phyloP scores from a whole-genome alignment of 805 yeast genomes.

The Metschnikowia picachoensis region DNA sequence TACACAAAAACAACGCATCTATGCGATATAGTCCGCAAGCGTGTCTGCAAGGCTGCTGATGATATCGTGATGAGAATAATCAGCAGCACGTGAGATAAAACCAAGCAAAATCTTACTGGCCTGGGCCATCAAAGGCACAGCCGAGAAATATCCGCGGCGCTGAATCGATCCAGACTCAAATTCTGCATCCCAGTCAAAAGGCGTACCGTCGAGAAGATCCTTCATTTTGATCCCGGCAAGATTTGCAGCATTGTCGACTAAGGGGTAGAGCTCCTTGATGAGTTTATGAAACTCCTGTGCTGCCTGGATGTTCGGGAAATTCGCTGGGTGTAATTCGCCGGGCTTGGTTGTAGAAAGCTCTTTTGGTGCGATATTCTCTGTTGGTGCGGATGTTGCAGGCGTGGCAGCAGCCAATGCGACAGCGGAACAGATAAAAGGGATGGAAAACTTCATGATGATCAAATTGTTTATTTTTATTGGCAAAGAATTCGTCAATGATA shows the following conservation, averaged over 20 bases:
- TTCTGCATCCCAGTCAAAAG: slow-evolving; percentile 5
- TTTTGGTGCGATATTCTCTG: neutral
- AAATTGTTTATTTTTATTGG: too few species aligned
- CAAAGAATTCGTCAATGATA: too few species aligned
- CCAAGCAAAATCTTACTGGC: neutral
- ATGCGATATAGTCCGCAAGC: slow-evolving; percentile 2
- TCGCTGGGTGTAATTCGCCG: slow-evolving; percentile 2
- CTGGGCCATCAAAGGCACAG: slow-evolving; percentile 1
- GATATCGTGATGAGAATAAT: neutral
- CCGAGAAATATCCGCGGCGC: neutral
- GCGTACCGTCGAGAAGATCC: slow-evolving; percentile 5
- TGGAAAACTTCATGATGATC: neutral
- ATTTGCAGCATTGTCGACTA: neutral
- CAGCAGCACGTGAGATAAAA: slow-evolving; percentile 1
- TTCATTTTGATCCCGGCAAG: slow-evolving; percentile 4
- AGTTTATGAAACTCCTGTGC: slow-evolving; percentile 5
- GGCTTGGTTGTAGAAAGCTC: neutral
- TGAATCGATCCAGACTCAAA: neutral
- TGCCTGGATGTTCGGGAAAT: slow-evolving; percentile 4
- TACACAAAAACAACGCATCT: neutral
- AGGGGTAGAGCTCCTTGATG: neutral
- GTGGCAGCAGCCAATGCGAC: neutral
- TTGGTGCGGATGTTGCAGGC: neutral
- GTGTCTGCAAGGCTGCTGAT: slow-evolving; percentile 3
- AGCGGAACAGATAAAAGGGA: neutral